Evolutionary conservation across 805 yeast species (phyloP).

Genomic region (Candida montana): DNA sequence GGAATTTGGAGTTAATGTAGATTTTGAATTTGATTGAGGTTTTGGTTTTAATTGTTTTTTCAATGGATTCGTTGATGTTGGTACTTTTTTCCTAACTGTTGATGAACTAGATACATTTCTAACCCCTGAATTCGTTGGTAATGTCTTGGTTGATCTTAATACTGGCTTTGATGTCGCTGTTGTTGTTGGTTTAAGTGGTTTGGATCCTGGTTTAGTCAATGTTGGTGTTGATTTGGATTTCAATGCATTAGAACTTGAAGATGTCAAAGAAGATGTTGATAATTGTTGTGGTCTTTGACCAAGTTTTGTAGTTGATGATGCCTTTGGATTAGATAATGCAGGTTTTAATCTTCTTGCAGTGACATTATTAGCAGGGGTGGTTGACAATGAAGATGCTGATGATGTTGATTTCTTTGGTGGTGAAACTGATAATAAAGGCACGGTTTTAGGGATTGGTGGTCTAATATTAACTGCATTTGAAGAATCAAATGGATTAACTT

Average conservation of each 20-base stretch:
- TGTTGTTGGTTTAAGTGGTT: conserved; percentile 1
- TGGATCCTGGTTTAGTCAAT: conserved; percentile 6
- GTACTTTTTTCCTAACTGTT: conserved; percentile 1
- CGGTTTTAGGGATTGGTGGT: conserved; percentile 9
- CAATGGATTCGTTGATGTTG: conserved; percentile 4
- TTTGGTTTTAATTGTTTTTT: conserved; percentile 7
- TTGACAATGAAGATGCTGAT: neutral
- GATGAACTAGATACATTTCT: neutral
- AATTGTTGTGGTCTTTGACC: neutral
- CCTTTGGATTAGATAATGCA: neutral
- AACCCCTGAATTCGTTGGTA: neutral
- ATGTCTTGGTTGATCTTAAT: conserved; percentile 2
- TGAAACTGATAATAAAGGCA: conserved; percentile 4
- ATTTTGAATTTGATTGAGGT: no score
- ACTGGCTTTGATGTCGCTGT: conserved; percentile 1
- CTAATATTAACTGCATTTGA: conserved; percentile 1
- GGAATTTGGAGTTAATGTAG: no score
- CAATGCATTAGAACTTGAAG: neutral
- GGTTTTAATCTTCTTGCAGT: neutral
- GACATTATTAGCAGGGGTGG: neutral
- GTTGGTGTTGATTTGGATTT: conserved; percentile 3
- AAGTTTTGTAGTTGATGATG: neutral
- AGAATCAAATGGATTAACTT: neutral
- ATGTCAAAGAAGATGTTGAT: neutral
- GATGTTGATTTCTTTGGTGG: conserved; percentile 7